Evolutionary conservation across 768 basidiomycete species (phyloP), one percentile per base, ranked within the genome.

Genomic region (Suillus fuscotomentosus): DNA sequence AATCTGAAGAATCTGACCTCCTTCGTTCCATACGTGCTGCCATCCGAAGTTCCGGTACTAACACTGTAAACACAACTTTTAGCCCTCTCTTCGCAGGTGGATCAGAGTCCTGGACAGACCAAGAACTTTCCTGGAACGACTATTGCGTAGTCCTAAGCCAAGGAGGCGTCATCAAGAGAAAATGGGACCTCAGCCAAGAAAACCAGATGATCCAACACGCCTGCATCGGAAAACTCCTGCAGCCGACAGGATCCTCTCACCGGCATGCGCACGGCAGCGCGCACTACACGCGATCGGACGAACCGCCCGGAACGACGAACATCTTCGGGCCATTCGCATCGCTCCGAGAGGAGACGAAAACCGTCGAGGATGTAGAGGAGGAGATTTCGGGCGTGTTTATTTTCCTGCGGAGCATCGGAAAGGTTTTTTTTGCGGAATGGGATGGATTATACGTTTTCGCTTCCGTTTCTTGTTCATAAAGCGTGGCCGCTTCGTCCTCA

Each of bases 401-500:
- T 51, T 94, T 95, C 71, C 76, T 94, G 27, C 84, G 92, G 31
- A 89, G 85, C 70, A 83, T 90, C 51, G 90, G 86, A 60, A 88
- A 84, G 72, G 86, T 94, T 61, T 91, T 86, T 86, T 70, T 76
- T 91, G 62, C 78, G 81, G 67, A 89, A 90, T 66, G 92, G 92
- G 5, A 70, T 83, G 41, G 88, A 92, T 68, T 92, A 88, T 70
- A 90, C 90, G 1, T 89, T 93, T 72, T 85, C 89, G 36, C 77
- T 95, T 5, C 93, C 93, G 0, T 95, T 95, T 71, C 84, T 92
- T 63, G 90, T 92, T 3, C 82, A 88, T 43, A 85, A 81, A 65
- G 92, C 90, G 1, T 94, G 91, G 92, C 86, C 92, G 5, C 77
- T 92, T 24, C 81, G 80, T 63, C 93, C 93, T 1, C 88, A 91